Evolutionary conservation across 306 rosid genomes (phyloP).

Genomic region (Prunus salicina): DNA sequence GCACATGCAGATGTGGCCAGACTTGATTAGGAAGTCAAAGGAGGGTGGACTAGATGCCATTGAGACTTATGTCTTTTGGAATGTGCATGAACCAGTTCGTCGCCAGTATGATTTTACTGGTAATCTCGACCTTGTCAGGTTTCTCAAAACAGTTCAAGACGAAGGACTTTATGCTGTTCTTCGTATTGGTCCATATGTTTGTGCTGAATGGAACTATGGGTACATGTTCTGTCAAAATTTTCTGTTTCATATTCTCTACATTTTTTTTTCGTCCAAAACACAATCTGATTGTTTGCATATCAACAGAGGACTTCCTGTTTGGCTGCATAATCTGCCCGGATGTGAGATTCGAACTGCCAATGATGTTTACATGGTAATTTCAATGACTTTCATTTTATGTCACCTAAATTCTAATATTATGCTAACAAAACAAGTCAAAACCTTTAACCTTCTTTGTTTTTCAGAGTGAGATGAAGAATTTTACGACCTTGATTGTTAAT

Average conservation of each 20-base stretch:
- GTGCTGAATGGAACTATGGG: slow-evolving; percentile 72
- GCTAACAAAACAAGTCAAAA: neutral
- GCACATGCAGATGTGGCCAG: slow-evolving; percentile 53
- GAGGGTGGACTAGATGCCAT: slow-evolving; percentile 55
- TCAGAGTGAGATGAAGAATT: slow-evolving; percentile 57
- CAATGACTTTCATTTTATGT: neutral
- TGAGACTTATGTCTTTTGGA: slow-evolving; percentile 60
- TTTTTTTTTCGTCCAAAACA: too few species aligned
- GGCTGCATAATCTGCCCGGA: slow-evolving; percentile 58
- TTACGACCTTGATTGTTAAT: slow-evolving; percentile 46
- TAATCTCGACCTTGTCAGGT: slow-evolving; percentile 38
- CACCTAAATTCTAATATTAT: neutral
- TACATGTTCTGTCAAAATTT: neutral
- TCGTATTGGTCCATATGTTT: slow-evolving; percentile 67
- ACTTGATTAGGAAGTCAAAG: slow-evolving; percentile 42
- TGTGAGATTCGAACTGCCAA: slow-evolving; percentile 45
- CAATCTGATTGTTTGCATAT: neutral
- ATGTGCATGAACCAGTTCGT: slow-evolving; percentile 45
- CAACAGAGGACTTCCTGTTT: slow-evolving; percentile 50
- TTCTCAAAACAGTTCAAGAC: slow-evolving; percentile 47
- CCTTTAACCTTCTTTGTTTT: neutral
- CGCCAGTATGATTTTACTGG: slow-evolving; percentile 44
- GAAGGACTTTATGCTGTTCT: slow-evolving; percentile 53
- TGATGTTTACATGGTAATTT: slow-evolving; percentile 40
- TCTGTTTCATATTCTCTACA: neutral